Evolutionary conservation across 208 protist species (phyloP).

Genomic region (Tritrichomonas musculus): DNA sequence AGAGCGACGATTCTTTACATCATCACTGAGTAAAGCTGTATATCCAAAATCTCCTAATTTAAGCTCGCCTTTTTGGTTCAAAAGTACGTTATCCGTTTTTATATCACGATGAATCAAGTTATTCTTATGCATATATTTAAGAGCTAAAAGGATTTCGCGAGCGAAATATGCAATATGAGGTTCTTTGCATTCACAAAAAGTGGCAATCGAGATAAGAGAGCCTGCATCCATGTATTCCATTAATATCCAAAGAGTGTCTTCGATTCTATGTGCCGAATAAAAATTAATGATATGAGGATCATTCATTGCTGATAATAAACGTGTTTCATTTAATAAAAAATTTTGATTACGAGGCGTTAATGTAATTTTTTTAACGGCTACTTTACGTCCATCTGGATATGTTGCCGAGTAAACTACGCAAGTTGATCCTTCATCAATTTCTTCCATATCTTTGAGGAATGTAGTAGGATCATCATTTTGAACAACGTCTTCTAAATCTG

Average conservation of each 20-base stretch:
- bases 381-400: not conserved
- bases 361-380: slow-evolving; percentile 8
- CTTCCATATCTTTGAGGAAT: not conserved
- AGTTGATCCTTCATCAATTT: not conserved
- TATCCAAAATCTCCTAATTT: slow-evolving; percentile 45
- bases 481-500: not conserved
- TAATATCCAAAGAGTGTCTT: not conserved
- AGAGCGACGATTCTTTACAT: not conserved
- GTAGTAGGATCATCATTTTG: not conserved
- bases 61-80: slow-evolving; percentile 33
- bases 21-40: not conserved
- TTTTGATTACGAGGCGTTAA: not conserved
- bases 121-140: slow-evolving; percentile 40
- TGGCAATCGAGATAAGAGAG: not conserved
- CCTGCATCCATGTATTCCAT: slow-evolving; percentile 6
- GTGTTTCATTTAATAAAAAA: not conserved
- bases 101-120: slow-evolving; percentile 46
- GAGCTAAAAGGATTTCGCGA: not conserved
- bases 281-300: slow-evolving; percentile 4
- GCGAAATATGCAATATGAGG: slow-evolving; percentile 33
- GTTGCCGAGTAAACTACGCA: not conserved
- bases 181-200: slow-evolving; percentile 17
- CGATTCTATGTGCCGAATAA: not conserved
- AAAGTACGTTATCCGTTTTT: slow-evolving; percentile 43
- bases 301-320: not conserved